phyloP scores from a whole-genome alignment of 345 rosid species.

The Microthlaspi erraticum region DNA sequence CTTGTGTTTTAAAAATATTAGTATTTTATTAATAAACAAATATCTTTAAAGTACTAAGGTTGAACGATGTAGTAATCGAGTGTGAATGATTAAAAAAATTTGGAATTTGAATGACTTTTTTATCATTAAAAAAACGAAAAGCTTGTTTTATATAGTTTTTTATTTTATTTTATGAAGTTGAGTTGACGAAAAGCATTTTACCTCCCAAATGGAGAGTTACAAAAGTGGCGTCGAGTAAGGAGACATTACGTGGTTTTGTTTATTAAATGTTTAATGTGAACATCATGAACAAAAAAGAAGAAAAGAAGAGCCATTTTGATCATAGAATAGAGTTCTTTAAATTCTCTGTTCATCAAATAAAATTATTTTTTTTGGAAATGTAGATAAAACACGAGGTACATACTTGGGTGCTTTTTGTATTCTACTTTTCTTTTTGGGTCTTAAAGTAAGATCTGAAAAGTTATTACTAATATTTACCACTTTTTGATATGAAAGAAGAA shows the following conservation, averaged over 20 bases:
- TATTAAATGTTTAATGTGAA: slow-evolving; percentile 21
- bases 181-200: slow-evolving; percentile 55
- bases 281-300: slow-evolving; percentile 5
- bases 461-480: neutral
- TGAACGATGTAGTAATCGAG: slow-evolving; percentile 25
- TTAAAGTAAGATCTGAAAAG: slow-evolving; percentile 6
- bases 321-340: slow-evolving; percentile 15
- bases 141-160: neutral
- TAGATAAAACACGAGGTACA: slow-evolving; percentile 11
- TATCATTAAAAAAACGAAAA: neutral
- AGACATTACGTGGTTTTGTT: slow-evolving; percentile 35
- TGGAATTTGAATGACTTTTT: slow-evolving; percentile 51
- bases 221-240: slow-evolving; percentile 44
- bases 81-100: slow-evolving; percentile 43
- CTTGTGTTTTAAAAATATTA: neutral
- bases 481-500: neutral
- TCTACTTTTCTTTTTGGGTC: slow-evolving; percentile 10
- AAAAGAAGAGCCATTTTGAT: neutral
- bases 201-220: slow-evolving; percentile 33
- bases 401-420: neutral
- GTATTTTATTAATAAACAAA: neutral
- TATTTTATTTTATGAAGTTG: slow-evolving; percentile 30
- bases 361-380: neutral
- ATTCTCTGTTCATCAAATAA: neutral
- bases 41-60: neutral